A percentile compares a stretch with the other conserved stretches of the same genome.
Evolutionary conservation across 805 yeast genomes (phyloP).

Genomic region (Metschnikowia picachoensis): DNA sequence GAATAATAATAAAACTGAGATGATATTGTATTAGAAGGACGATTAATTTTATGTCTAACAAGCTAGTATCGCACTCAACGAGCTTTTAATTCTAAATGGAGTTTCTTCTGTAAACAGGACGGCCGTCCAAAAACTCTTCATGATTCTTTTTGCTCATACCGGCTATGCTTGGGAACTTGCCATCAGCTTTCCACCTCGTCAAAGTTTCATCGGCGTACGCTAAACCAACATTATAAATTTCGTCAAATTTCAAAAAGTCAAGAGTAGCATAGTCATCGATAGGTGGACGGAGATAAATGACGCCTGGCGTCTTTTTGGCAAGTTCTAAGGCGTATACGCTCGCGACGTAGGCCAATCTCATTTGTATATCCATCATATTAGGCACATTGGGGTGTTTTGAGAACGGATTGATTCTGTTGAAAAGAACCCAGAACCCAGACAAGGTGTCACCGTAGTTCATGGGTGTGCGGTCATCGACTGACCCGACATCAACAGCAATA

Average conservation of each 20-base stretch:
- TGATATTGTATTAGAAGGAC: too few species aligned
- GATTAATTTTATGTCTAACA: too few species aligned
- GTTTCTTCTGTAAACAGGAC: conserved; percentile 14
- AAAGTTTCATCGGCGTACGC: conserved; percentile 63
- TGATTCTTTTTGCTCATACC: conserved; percentile 31
- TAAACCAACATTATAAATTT: conserved; percentile 77
- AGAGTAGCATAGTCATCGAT: conserved; percentile 87
- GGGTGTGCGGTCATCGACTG: conserved; percentile 86
- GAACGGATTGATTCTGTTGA: conserved; percentile 87
- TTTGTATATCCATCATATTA: conserved; percentile 90
- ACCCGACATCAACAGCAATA: conserved; percentile 94
- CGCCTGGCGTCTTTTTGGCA: conserved; percentile 82
- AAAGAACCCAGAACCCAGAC: conserved; percentile 86
- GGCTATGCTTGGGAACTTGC: conserved; percentile 59
- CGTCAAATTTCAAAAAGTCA: conserved; percentile 89
- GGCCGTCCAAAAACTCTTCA: conserved; percentile 6
- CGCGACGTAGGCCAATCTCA: conserved; percentile 89
- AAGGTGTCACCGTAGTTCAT: conserved; percentile 90
- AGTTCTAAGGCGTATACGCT: conserved; percentile 89
- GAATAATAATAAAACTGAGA: not conserved
- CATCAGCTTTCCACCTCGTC: conserved; percentile 46
- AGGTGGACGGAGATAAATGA: conserved; percentile 88
- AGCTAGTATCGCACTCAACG: not conserved
- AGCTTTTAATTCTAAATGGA: conserved; percentile 6
- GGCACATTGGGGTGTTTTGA: conserved; percentile 86